Base-by-base conservation (phyloP, 2,329 filamentous ascomycete species). In the Neonectria magnoliae region DNA sequence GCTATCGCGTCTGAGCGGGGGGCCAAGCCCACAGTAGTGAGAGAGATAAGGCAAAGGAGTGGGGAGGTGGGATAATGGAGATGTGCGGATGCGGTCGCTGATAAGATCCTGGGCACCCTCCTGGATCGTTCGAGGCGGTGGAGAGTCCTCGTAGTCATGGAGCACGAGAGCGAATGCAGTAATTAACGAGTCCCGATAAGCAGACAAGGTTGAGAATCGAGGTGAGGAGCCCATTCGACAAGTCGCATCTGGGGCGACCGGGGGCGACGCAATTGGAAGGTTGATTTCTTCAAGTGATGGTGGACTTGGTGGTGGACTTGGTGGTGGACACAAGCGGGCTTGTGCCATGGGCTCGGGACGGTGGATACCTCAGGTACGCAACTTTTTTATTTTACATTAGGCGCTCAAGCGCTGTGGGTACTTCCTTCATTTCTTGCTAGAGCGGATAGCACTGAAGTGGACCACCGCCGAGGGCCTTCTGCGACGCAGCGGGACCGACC, bases 21-120 rank as follows among this genome's bases (percentile, higher is more conserved):
- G 52, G 52, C 31, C n/a, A 14, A 55, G 10, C 42, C 51, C 52
- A 41, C 52, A 53, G 50, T 42, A 11, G 10, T 1, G 38, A 18
- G 38, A 20, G 38, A 41, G 60, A 63, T 63, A 63, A 63, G 60
- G 55, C 60, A 45, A 44, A 38, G 47, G 54, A 41, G 60, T 63
- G 60, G 60, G 42, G 60, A 63, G 50, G 20, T 51, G 55, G 55
- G 54, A 57, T 48, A 38, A 42, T 8, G n/a, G 18, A 33, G 54
- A 55, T 44, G 9, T 20, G 38, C 36, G 36, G 36, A 38, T 38
- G 14, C 14, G 36, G 36, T 48, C 25, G 31, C 54, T 58, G 60
- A 62, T 57, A 57, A 62, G 55, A 42, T 52, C 55, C 36, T 29
- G 31, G 31, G 4, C 31, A 33, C 13, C 9, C 10, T 33, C 9